These are phyloP conservation scores for Candida wancherniae DNA, from an alignment of 805 yeast genomes.

Conservation along the genomic window DNA sequence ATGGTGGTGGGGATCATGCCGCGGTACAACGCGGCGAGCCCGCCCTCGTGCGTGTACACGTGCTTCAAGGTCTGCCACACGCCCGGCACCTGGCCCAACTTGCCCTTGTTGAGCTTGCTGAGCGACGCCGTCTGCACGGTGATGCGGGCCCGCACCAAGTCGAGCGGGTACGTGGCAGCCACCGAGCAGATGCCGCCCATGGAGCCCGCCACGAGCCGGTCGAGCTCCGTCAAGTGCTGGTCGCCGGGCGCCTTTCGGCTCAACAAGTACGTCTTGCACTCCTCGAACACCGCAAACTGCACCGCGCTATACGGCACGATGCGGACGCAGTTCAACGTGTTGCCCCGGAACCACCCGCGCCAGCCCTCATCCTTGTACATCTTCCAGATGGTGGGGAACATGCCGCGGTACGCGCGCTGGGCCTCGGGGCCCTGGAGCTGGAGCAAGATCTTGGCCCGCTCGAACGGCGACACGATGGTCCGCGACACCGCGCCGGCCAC, in stretches of 20 bases:
- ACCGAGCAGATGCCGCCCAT: conserved; percentile 79
- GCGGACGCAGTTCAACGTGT: conserved; percentile 82
- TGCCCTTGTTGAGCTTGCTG: conserved; percentile 44
- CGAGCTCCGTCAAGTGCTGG: conserved; percentile 41
- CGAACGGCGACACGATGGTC: conserved; percentile 92
- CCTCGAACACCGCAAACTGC: conserved; percentile 82
- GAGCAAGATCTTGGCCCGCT: conserved; percentile 84
- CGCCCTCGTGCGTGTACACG: conserved; percentile 78
- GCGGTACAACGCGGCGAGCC: conserved; percentile 67
- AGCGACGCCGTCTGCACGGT: conserved; percentile 80
- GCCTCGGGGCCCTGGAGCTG: conserved; percentile 76
- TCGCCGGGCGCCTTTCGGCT: conserved; percentile 20
- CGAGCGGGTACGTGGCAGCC: conserved; percentile 84
- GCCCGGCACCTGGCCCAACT: conserved; percentile 60
- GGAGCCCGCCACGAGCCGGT: conserved; percentile 73
- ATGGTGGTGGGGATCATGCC: conserved; percentile 88
- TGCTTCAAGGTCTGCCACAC: conserved; percentile 51
- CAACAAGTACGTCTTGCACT: conserved; percentile 41
- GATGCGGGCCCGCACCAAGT: conserved; percentile 82
- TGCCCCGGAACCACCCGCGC: conserved; percentile 85
- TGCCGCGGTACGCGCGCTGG: conserved; percentile 55
- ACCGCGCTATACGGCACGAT: conserved; percentile 94
- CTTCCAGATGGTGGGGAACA: conserved; percentile 65
- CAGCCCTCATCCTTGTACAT: conserved; percentile 92
- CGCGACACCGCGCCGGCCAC: conserved; percentile 76